These are phyloP conservation scores for Rhododendron ferrugineum DNA, from an alignment of 148 eudicot species.

Conservation along the genomic window DNA sequence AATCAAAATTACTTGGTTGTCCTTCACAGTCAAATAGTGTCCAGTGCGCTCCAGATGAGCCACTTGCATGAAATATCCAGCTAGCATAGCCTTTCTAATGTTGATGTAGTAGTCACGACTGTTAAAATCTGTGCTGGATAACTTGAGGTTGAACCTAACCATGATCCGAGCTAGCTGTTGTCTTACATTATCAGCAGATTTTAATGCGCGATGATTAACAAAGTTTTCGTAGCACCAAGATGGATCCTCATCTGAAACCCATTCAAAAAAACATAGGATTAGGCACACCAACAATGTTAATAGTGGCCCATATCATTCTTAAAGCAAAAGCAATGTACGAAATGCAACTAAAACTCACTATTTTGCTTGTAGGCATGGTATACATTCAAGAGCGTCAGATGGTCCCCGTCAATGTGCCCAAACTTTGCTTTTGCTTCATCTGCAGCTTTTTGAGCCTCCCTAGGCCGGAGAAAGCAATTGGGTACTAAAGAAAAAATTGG, in stretches of 20 bases:
- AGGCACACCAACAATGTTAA: neutral
- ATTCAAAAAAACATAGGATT: neutral
- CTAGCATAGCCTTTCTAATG: conserved; percentile 95
- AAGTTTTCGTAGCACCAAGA: conserved; percentile 96
- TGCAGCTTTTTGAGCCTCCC: conserved; percentile 99
- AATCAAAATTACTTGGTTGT: conserved; percentile 66
- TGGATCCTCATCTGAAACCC: conserved; percentile 68
- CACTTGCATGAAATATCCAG: conserved; percentile 99
- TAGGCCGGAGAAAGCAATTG: conserved; percentile 99
- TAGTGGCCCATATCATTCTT: neutral
- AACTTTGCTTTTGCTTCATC: conserved; percentile 87
- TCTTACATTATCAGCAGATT: conserved; percentile 95
- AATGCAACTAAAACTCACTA: conserved; percentile 43
- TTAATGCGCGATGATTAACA: conserved; percentile 67
- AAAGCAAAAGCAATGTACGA: neutral
- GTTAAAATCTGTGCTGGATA: conserved; percentile 92
- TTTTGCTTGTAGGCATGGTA: conserved; percentile 97
- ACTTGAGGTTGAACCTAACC: conserved; percentile 76
- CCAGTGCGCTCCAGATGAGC: conserved; percentile 93
- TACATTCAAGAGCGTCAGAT: conserved; percentile 90
- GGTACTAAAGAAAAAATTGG: conserved; percentile 98
- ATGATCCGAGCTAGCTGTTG: conserved; percentile 91
- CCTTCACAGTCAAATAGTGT: conserved; percentile 89
- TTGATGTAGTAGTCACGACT: conserved; percentile 91
- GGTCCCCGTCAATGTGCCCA: conserved; percentile 96